Evolutionary conservation across 2,329 filamentous ascomycete genomes (phyloP).

Genomic region (Pseudofabraea citricarpa): DNA sequence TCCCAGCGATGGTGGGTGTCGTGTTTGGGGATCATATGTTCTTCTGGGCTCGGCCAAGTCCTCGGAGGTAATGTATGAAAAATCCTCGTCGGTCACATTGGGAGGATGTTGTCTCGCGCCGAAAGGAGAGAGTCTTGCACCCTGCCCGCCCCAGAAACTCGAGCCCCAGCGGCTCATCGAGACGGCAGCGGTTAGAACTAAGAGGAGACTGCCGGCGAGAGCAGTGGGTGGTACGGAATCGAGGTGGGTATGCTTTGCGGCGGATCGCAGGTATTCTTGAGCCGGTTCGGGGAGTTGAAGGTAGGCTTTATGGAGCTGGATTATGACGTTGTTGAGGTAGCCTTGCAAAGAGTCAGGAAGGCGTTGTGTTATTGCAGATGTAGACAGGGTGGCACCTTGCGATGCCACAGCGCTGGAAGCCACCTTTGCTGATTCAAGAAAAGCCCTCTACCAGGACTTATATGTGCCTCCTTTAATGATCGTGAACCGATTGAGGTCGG

Average conservation of each 20-base stretch:
- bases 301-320: constrained; percentile 43
- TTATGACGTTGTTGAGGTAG: constrained; percentile 49
- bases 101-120: constrained; percentile 38
- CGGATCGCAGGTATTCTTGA: constrained; percentile 19
- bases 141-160: constrained; percentile 20
- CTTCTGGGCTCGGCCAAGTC: constrained; percentile 51
- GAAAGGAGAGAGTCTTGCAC: constrained; percentile 27
- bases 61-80: constrained; percentile 76
- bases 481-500: background rate
- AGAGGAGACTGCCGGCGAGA: constrained; percentile 17
- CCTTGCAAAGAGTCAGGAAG: constrained; percentile 42
- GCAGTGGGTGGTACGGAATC: constrained; percentile 21
- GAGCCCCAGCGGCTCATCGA: constrained; percentile 30
- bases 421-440: constrained; percentile 26
- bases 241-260: constrained; percentile 23
- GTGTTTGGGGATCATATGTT: constrained; percentile 38
- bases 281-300: constrained; percentile 21
- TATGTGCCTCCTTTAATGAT: constrained; percentile 8
- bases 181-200: constrained; percentile 20
- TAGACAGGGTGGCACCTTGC: constrained; percentile 48
- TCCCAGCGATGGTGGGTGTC: constrained; percentile 29
- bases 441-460: constrained; percentile 12
- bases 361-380: constrained; percentile 52
- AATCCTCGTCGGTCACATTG: constrained; percentile 71
- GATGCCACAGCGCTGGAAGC: constrained; percentile 46